phyloP scores from a whole-genome alignment of 208 protist genomes.

The Trypanosoma theileri region DNA sequence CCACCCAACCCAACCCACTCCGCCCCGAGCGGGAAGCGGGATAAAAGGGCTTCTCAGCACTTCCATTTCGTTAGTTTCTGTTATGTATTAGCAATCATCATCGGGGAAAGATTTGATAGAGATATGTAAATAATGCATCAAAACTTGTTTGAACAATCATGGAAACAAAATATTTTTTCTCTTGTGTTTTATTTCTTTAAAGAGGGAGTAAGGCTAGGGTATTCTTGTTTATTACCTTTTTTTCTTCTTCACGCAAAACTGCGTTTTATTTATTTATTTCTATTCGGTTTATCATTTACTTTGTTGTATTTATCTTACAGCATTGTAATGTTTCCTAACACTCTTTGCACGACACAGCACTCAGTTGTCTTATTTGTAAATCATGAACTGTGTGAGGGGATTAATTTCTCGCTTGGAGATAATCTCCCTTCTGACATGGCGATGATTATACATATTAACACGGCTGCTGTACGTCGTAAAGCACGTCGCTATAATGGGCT shows the following conservation, averaged over 20 bases:
- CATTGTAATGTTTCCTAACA: conserved; percentile 1
- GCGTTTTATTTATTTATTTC: conserved; percentile 19
- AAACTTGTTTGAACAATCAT: too few relatives aligned
- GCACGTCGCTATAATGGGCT: conserved; percentile 25
- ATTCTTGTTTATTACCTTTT: too few relatives aligned
- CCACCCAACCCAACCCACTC: too few relatives aligned
- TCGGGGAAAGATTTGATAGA: too few relatives aligned
- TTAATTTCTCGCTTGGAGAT: conserved; percentile 3
- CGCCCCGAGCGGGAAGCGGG: too few relatives aligned
- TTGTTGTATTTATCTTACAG: not conserved
- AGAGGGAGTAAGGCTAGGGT: too few relatives aligned
- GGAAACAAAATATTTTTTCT: too few relatives aligned
- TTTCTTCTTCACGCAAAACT: not conserved
- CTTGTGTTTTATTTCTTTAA: too few relatives aligned
- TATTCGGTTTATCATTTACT: conserved; percentile 20
- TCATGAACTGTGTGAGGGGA: not conserved
- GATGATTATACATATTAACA: conserved; percentile 3
- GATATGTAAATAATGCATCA: too few relatives aligned
- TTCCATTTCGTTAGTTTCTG: too few relatives aligned
- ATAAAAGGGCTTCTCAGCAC: too few relatives aligned
- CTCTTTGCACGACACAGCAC: not conserved
- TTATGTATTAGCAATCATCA: too few relatives aligned
- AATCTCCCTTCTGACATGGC: not conserved
- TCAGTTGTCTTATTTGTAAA: conserved; percentile 12
- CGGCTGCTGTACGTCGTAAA: not conserved